Evolutionary conservation across 306 rosid genomes (phyloP).

Genomic region (Hippophae tibetana): DNA sequence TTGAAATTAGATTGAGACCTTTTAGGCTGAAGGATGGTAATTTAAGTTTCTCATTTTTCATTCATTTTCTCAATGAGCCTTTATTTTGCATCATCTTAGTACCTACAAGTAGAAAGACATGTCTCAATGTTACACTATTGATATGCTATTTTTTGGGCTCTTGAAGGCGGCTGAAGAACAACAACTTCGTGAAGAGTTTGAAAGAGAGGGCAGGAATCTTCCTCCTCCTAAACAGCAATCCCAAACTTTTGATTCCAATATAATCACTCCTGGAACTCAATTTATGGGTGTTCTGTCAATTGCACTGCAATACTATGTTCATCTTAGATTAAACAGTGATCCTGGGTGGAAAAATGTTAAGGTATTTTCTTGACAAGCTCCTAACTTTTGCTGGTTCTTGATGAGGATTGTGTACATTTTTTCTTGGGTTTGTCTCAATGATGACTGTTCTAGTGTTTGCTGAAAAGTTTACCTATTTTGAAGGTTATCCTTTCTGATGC

Average conservation of each 20-base stretch:
- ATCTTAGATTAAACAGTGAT: constrained; percentile 87
- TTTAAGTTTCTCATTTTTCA: too few relatives aligned
- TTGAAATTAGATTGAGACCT: too few relatives aligned
- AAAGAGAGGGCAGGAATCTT: constrained; percentile 91
- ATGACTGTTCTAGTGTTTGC: constrained; percentile 9
- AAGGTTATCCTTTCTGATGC: constrained; percentile 99
- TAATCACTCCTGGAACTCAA: constrained; percentile 95
- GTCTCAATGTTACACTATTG: not conserved
- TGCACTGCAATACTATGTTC: constrained; percentile 93
- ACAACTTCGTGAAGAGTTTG: constrained; percentile 81
- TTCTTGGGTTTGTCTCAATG: not conserved
- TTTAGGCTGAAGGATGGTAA: too few relatives aligned
- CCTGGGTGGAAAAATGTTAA: constrained; percentile 91
- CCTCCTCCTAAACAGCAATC: constrained; percentile 82
- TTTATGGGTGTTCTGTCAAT: constrained; percentile 86
- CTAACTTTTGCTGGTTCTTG: constrained; percentile 6
- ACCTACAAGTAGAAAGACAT: not conserved
- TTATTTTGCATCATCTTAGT: too few relatives aligned
- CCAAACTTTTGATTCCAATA: constrained; percentile 76
- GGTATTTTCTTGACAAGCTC: constrained; percentile 33
- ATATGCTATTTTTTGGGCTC: constrained; percentile 4
- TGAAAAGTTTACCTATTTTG: not conserved
- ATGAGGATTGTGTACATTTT: not conserved
- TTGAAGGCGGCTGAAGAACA: constrained; percentile 83
- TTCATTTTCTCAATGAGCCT: too few relatives aligned